A percentile compares a stretch with the other conserved stretches of the same genome.
Conservation (phyloP, 139 green algal genomes). For the Chlorella sp. region DNA sequence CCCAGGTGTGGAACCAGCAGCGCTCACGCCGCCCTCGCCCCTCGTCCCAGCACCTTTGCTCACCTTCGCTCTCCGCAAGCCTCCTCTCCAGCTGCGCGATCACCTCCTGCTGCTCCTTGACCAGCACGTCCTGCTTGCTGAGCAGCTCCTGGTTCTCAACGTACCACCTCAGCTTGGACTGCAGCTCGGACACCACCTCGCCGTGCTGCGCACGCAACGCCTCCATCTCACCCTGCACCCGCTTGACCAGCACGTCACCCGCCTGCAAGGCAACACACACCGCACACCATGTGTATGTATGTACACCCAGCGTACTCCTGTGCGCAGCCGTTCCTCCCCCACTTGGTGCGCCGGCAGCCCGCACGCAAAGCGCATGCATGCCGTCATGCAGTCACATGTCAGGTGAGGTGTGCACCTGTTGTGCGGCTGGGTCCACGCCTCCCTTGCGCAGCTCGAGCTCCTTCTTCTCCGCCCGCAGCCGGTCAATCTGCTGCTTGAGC, state of each 20-base stretch:
- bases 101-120: conserved; percentile 41
- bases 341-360: too few species aligned
- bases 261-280: conserved; percentile 20
- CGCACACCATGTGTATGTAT: too few species aligned
- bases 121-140: conserved; percentile 32
- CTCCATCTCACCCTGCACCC: conserved; percentile 46
- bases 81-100: conserved; percentile 37
- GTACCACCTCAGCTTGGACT: conserved; percentile 46
- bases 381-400: too few species aligned
- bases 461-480: conserved; percentile 41
- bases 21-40: too few species aligned
- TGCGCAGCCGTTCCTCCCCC: too few species aligned
- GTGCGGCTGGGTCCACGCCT: conserved; percentile 34
- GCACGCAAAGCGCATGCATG: too few species aligned
- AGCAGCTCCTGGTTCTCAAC: conserved; percentile 60
- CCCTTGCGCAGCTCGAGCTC: conserved; percentile 29
- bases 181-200: conserved; percentile 17
- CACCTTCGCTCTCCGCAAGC: conserved; percentile 20
- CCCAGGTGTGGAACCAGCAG: too few species aligned
- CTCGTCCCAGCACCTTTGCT: too few species aligned
- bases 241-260: conserved; percentile 38
- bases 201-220: conserved; percentile 7
- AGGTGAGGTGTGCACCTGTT: too few species aligned
- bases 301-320: too few species aligned
- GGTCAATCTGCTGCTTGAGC: conserved; percentile 37